Conservation (phyloP, 495 filamentous ascomycete genomes). For the Penicillium atrosanguineum region DNA sequence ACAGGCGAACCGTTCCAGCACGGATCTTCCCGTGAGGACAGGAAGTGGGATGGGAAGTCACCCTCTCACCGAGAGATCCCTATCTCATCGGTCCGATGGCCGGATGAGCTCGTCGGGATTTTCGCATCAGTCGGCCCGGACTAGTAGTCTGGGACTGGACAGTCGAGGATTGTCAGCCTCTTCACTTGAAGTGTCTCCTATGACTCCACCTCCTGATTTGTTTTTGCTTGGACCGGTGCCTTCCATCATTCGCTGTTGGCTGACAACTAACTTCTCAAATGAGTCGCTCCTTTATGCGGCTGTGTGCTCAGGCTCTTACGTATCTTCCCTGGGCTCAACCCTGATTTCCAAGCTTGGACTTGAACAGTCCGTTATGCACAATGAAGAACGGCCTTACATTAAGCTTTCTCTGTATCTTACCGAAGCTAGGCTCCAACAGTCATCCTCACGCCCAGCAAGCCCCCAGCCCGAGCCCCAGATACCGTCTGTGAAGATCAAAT, state of each 20-base stretch:
- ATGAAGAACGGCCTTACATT: slow-evolving; percentile 62
- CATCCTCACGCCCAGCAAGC: slow-evolving; percentile 69
- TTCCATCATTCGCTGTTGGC: slow-evolving; percentile 93
- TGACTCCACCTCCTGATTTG: slow-evolving; percentile 76
- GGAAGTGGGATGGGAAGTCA: slow-evolving; percentile 80
- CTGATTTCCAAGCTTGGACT: slow-evolving; percentile 72
- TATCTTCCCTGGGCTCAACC: slow-evolving; percentile 70
- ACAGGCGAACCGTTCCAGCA: slow-evolving; percentile 73
- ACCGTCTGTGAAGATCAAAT: slow-evolving; percentile 72
- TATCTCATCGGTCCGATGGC: slow-evolving; percentile 96
- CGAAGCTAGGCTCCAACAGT: slow-evolving; percentile 78
- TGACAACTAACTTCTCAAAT: slow-evolving; percentile 81
- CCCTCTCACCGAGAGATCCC: slow-evolving; percentile 80
- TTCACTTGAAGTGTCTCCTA: slow-evolving; percentile 60
- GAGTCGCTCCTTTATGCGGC: slow-evolving; percentile 85
- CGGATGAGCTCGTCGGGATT: slow-evolving; percentile 86
- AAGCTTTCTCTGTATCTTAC: slow-evolving; percentile 82
- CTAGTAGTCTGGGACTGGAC: slow-evolving; percentile 80
- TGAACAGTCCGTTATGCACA: slow-evolving; percentile 60
- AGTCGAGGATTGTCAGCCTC: slow-evolving; percentile 60
- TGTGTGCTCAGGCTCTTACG: slow-evolving; percentile 87
- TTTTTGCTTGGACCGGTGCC: slow-evolving; percentile 83
- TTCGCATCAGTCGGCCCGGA: slow-evolving; percentile 75
- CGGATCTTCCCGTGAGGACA: slow-evolving; percentile 74
- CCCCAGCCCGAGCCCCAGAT: slow-evolving; percentile 73